Evolutionary conservation across 2,329 filamentous ascomycete species (phyloP), one percentile per base, ranked within the genome.

Genomic region (Monosporascus sp.): DNA sequence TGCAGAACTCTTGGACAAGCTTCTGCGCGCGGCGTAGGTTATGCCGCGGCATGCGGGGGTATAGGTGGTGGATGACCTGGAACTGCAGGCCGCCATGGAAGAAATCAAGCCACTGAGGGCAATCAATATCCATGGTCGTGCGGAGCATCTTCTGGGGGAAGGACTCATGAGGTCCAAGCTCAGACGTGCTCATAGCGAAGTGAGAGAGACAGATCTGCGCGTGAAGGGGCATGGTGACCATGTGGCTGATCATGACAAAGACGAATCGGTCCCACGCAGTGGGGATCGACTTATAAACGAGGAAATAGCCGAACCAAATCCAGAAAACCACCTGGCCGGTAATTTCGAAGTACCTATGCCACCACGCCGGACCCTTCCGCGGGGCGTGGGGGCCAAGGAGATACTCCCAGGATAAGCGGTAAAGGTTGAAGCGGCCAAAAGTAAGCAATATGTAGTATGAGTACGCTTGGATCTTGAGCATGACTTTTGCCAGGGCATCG

Each of bases 81-180:
- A 96, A 96, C 68, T 96, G 91, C 56, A 96, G 74, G 4, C 90
- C 91, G 22, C 90, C 90, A 62, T 96, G 90, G 69, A 96, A 82
- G 66, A 91, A 96, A 66, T 96, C 90, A 14, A 96, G 77, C 90
- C 91, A 96, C 14, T 80, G 77, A 1, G 90, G 89, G 65, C 90
- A 96, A 66, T 94, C 90, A 22, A 96, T 85, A 58, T 96, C 90
- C 90, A 96, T 96, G 14, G 91, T 96, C 1, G 91, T 96, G 60
- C 92, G 85, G 46, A 96, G 78, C 87, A 95, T 94, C 69, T 87
- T 89, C 70, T 96, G 90, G 1, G 91, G 84, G 68, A 96, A 96
- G 0, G 89, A 94, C 68, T 96, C 91, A 49, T 85, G 78, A 1
- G 88, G 84, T 0, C 92, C 92, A 14, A 96, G 77, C 63, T 96